phyloP scores from a whole-genome alignment of 371 early-diverging fungal species.

The Umbelopsis sp. region DNA sequence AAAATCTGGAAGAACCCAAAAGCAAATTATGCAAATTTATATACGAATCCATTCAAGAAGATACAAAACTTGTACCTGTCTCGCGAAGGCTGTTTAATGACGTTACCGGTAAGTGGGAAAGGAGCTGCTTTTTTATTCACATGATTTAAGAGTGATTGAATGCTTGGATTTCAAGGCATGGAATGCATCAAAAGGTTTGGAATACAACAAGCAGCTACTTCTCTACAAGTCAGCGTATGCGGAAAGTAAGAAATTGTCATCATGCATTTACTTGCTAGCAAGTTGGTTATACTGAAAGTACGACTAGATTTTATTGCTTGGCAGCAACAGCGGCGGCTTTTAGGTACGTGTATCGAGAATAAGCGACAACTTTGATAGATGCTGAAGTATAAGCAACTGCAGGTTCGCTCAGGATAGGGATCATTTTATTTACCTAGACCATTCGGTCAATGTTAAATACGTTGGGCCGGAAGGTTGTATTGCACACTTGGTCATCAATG shows the following conservation, averaged over 20 bases:
- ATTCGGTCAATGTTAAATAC: conserved; percentile 69
- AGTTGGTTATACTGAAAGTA: not conserved
- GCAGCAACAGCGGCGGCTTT: conserved; percentile 58
- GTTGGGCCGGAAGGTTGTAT: conserved; percentile 53
- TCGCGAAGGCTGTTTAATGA: conserved; percentile 66
- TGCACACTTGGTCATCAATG: not conserved
- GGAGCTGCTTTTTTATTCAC: not conserved
- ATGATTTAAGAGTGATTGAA: not conserved
- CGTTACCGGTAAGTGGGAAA: conserved; percentile 37
- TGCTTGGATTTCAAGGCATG: conserved; percentile 37
- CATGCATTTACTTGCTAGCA: not conserved
- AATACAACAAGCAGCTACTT: conserved; percentile 44
- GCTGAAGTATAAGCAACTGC: conserved; percentile 3
- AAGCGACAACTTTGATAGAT: not conserved
- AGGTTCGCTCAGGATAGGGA: conserved; percentile 61
- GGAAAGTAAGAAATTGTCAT: conserved; percentile 41
- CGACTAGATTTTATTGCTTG: conserved; percentile 56
- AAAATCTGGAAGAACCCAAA: conserved; percentile 30
- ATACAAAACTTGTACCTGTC: conserved; percentile 47
- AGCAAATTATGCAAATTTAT: conserved; percentile 40
- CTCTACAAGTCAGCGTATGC: conserved; percentile 42
- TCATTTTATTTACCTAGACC: conserved; percentile 50
- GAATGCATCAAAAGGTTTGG: conserved; percentile 51
- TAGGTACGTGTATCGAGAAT: conserved; percentile 31
- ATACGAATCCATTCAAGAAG: not conserved